These are phyloP conservation scores for Moelleriella libera DNA, from an alignment of 2,329 filamentous ascomycete species.

Conservation along the genomic window DNA sequence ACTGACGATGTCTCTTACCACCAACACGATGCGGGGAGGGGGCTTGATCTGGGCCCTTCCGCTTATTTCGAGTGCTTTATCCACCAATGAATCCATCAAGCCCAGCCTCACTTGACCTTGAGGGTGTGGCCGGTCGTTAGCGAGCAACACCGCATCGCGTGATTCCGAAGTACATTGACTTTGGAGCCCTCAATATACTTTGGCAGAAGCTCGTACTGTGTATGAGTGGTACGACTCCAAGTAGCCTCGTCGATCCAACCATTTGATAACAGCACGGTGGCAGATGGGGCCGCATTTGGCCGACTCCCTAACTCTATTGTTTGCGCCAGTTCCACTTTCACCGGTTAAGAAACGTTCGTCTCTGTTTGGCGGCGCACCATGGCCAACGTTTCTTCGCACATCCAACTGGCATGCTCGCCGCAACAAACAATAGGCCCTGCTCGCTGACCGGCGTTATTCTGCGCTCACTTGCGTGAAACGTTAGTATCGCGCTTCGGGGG, in stretches of 20 bases:
- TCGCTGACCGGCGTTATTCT: background rate
- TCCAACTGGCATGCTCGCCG: too few relatives aligned
- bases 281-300: background rate
- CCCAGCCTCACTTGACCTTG: background rate
- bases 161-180: background rate
- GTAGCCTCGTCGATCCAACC: background rate
- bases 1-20: background rate
- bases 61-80: background rate
- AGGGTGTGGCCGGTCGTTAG: background rate
- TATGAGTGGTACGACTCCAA: background rate
- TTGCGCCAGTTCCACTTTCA: background rate
- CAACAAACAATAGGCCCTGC: background rate
- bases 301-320: background rate
- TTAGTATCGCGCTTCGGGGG: too few relatives aligned
- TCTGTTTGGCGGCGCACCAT: background rate
- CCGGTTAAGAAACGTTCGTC: background rate
- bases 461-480: too few relatives aligned
- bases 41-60: background rate
- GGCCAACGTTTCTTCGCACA: too few relatives aligned
- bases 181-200: background rate
- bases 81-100: background rate
- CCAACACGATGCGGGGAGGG: background rate
- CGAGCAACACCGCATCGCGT: background rate
- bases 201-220: background rate
- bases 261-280: background rate